Percentiles rank a stretch among this genome's conserved stretches.
Conservation (phyloP, 805 yeast genomes). For the Cyberlindnera lachancei region DNA sequence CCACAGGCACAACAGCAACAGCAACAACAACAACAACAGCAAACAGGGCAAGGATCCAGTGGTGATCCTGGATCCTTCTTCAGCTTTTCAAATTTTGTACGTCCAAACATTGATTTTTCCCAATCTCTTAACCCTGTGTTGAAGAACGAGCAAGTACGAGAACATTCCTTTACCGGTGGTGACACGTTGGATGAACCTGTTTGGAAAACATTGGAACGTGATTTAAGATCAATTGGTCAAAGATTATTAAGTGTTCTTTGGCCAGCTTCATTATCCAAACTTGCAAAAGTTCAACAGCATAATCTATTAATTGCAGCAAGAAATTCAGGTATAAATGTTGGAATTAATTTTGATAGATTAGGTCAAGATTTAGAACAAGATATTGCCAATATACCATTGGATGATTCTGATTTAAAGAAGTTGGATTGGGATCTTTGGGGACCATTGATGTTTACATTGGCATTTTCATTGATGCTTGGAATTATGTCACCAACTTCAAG, state of each 20-base stretch:
- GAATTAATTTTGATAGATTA: conserved; percentile 22
- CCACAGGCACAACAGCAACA: conserved; percentile 3
- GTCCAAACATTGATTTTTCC: conserved; percentile 26
- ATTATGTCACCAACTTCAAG: conserved; percentile 21
- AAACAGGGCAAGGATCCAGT: background rate
- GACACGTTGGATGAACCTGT: conserved; percentile 72
- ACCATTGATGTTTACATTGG: conserved; percentile 54
- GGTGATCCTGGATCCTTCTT: too few species aligned
- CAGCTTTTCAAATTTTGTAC: conserved; percentile 22
- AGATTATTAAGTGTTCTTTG: conserved; percentile 37
- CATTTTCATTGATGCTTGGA: conserved; percentile 42
- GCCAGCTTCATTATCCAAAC: conserved; percentile 27
- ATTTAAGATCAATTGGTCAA: conserved; percentile 35
- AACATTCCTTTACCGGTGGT: conserved; percentile 42
- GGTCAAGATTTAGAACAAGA: conserved; percentile 23
- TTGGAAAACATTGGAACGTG: conserved; percentile 42
- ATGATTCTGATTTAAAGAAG: conserved; percentile 18
- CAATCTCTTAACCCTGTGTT: conserved; percentile 25
- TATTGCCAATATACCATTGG: conserved; percentile 17
- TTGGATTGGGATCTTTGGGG: conserved; percentile 68
- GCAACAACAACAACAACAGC: conserved; percentile 2
- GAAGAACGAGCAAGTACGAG: conserved; percentile 22
- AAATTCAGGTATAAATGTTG: conserved; percentile 24
- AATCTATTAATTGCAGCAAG: conserved; percentile 22
- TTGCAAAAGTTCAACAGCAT: conserved; percentile 25